Conservation (phyloP, 495 filamentous ascomycete species). For the Aspergillus carlsbadensis region DNA sequence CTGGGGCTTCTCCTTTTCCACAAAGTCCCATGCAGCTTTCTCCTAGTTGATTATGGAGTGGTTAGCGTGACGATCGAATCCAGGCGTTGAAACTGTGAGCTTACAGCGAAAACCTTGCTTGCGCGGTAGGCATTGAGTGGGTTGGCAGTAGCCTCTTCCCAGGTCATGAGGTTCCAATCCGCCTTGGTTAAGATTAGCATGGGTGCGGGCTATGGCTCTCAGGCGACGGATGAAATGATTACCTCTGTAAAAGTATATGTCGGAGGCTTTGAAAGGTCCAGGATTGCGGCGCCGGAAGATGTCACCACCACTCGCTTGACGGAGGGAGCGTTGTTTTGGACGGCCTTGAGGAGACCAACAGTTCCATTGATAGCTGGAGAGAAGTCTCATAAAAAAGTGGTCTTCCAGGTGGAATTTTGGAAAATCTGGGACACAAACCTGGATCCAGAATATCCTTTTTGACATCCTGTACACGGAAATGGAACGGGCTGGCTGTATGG, state of each 20-base stretch:
- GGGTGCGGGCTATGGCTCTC: too few relatives aligned
- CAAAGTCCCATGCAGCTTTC: constrained; percentile 78
- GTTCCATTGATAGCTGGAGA: constrained; percentile 85
- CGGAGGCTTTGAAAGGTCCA: too few relatives aligned
- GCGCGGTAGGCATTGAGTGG: constrained; percentile 64
- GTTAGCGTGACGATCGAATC: too few relatives aligned
- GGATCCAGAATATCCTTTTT: constrained; percentile 82
- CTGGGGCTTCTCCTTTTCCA: constrained; percentile 74
- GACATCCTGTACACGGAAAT: constrained; percentile 67
- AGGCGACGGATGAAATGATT: constrained; percentile 91
- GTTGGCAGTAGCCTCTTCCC: constrained; percentile 62
- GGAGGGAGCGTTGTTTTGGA: constrained; percentile 69
- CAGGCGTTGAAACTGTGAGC: too few relatives aligned
- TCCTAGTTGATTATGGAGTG: constrained; percentile 41
- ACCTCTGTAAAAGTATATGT: too few relatives aligned
- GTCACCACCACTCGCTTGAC: constrained; percentile 86
- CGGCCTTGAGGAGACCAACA: constrained; percentile 70
- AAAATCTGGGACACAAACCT: too few relatives aligned
- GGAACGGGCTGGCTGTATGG: constrained; percentile 87
- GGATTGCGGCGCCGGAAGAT: constrained; percentile 66
- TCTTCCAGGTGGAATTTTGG: too few relatives aligned
- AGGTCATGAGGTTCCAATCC: constrained; percentile 81
- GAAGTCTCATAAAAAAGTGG: too few relatives aligned
- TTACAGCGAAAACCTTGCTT: too few relatives aligned
- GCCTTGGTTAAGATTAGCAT: constrained; percentile 50